Evolutionary conservation across 2,329 filamentous ascomycete genomes (phyloP).

Genomic region (Colletotrichum salicis): DNA sequence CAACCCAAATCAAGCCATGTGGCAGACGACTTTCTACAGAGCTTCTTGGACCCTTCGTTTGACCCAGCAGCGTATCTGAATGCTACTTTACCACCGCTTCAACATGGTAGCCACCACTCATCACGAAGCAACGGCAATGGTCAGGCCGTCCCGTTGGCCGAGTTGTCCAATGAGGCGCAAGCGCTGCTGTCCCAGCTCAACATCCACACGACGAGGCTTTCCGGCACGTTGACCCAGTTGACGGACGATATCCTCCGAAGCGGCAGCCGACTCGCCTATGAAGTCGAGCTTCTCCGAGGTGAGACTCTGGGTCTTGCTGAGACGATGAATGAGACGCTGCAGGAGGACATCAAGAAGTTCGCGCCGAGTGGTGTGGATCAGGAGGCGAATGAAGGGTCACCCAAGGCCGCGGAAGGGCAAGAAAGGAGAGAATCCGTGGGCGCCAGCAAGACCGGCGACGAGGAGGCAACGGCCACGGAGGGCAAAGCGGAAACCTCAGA

Average conservation of each 20-base stretch:
- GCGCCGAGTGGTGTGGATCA: conserved; percentile 63
- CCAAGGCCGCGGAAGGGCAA: conserved; percentile 23
- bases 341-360: conserved; percentile 78
- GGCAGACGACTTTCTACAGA: conserved; percentile 76
- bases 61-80: conserved; percentile 90
- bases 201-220: conserved; percentile 85
- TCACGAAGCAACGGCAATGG: conserved; percentile 37
- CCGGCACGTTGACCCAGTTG: conserved; percentile 83
- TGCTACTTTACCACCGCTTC: conserved; percentile 76
- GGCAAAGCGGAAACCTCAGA: conserved; percentile 48
- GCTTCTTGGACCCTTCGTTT: conserved; percentile 81
- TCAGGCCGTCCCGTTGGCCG: conserved; percentile 70
- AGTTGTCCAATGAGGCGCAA: conserved; percentile 84
- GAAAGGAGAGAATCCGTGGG: conserved; percentile 22
- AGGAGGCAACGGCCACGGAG: conserved; percentile 32
- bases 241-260: conserved; percentile 95
- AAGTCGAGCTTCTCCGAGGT: conserved; percentile 92
- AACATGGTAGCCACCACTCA: conserved; percentile 48
- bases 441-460: conserved; percentile 15
- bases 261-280: conserved; percentile 88
- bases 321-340: conserved; percentile 76
- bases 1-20: conserved; percentile 70
- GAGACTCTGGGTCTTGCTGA: conserved; percentile 86
- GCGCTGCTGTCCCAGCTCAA: conserved; percentile 87
- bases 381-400: conserved; percentile 32